Base-by-base conservation (phyloP, 1,284 basidiomycete genomes). In the Ganoderma lucidum region DNA sequence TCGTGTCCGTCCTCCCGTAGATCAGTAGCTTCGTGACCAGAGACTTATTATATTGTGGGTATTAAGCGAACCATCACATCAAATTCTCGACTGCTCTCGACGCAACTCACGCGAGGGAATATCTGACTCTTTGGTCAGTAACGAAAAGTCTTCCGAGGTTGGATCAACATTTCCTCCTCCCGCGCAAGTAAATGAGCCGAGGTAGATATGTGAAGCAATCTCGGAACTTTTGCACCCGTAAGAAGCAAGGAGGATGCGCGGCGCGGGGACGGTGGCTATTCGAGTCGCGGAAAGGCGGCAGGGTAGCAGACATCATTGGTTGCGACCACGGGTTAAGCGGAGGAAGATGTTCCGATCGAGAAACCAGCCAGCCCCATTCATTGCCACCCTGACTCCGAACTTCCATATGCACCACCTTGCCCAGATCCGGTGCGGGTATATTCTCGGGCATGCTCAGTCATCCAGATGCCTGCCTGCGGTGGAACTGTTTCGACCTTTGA, bases 391-490 rank as follows among this genome's bases (percentile, higher is more conserved):
- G 39, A 45, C 42, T 51, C n/a, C 17, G 58, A 37, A 41, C 53
- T 32, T 32, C 53, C 35, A 63, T 35, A 61, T 41, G 30, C 39
- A 61, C 39, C 14, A 15, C 23, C 28, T 42, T 23, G 15, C 23
- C 59, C 23, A 61, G 59, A 61, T 28, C 39, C 59, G 12, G 15
- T 17, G 35, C 45, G 66, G 70, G 70, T 68, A 67, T 68, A 73
- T 73, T 71, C 68, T 71, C 72, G 64, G 70, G 66, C 66, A 48
- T 67, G 68, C 68, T 62, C 69, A 69, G 69, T 69, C 67, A 71
- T 69, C 70, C 62, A 30, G 19, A 45, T 61, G 63, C 63, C 32
- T 53, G 41, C 66, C 68, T 64, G 66, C 62, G 9, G 42, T 48
- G 62, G 39, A 60, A 63, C 39, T 41, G 55, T 67, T 64, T 70